These are phyloP conservation scores for Phaseolus coccineus DNA, from an alignment of 331 rosid genomes.

Conservation along the genomic window DNA sequence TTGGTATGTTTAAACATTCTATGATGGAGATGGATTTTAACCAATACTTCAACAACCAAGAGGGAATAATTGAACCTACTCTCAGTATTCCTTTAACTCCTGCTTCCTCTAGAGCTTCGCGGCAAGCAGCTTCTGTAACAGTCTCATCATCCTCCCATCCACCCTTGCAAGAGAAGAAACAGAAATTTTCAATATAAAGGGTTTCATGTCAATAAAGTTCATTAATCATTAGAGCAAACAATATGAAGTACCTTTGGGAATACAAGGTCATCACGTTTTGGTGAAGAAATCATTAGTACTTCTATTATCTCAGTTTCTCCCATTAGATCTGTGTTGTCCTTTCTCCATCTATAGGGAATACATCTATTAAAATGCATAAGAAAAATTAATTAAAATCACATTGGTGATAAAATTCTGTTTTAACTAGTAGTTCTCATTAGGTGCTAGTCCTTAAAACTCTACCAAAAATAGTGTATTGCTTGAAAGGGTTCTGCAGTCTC, in stretches of 20 bases:
- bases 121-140: conserved; percentile 77
- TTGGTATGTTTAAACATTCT: not conserved
- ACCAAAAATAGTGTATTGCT: not conserved
- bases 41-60: conserved; percentile 25
- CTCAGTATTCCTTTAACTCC: conserved; percentile 83
- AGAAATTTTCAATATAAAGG: conserved; percentile 14
- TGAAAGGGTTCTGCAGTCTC: conserved; percentile 17
- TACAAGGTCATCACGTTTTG: conserved; percentile 79
- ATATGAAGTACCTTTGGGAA: conserved; percentile 75
- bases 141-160: conserved; percentile 98
- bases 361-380: conserved; percentile 61
- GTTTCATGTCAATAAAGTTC: conserved; percentile 23
- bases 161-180: conserved; percentile 58
- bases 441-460: conserved; percentile 11
- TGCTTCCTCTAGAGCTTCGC: conserved; percentile 93
- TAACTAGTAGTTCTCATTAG: conserved; percentile 14
- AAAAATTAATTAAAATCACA: conserved; percentile 10
- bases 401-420: conserved; percentile 30
- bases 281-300: conserved; percentile 93
- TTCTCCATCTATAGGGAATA: conserved; percentile 74
- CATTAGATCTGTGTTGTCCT: conserved; percentile 46
- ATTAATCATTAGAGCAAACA: conserved; percentile 15
- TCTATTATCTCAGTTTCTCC: conserved; percentile 53
- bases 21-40: conserved; percentile 12
- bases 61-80: conserved; percentile 58